Percentiles rank a stretch among this genome's conserved stretches.
Evolutionary conservation across 345 rosid species (phyloP).

Genomic region (Viola odorata): DNA sequence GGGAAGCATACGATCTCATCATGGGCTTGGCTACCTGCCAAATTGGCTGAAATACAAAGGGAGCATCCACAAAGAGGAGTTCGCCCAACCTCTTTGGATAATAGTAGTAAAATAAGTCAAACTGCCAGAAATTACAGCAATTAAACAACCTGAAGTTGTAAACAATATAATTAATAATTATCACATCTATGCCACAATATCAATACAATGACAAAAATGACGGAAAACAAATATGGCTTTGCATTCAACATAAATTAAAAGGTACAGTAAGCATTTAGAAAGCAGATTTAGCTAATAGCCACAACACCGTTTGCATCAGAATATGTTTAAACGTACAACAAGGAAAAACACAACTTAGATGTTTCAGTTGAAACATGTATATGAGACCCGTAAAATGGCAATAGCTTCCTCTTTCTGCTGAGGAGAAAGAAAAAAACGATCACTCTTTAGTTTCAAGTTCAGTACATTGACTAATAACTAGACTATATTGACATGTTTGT

Average conservation of each 20-base stretch:
- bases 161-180: constrained; percentile 1
- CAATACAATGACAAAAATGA: neutral
- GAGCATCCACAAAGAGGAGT: constrained; percentile 90
- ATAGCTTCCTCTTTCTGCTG: neutral
- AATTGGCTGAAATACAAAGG: constrained; percentile 72
- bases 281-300: neutral
- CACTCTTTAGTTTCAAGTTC: neutral
- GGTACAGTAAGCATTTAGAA: too few species aligned
- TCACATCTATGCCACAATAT: neutral
- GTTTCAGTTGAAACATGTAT: neutral
- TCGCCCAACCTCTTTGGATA: constrained; percentile 81
- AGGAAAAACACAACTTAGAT: neutral
- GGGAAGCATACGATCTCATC: constrained; percentile 65
- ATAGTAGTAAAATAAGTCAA: constrained; percentile 80
- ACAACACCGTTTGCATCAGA: neutral
- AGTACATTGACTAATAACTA: too few species aligned
- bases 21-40: constrained; percentile 82
- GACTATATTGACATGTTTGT: neutral
- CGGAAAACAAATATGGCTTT: neutral
- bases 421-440: neutral
- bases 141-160: constrained; percentile 10
- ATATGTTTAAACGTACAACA: neutral
- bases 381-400: neutral
- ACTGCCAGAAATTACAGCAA: constrained; percentile 38
- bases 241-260: neutral